These are phyloP conservation scores for Mollisiaceae sp. DNA, from an alignment of 2,329 filamentous ascomycete species.

Conservation along the genomic window DNA sequence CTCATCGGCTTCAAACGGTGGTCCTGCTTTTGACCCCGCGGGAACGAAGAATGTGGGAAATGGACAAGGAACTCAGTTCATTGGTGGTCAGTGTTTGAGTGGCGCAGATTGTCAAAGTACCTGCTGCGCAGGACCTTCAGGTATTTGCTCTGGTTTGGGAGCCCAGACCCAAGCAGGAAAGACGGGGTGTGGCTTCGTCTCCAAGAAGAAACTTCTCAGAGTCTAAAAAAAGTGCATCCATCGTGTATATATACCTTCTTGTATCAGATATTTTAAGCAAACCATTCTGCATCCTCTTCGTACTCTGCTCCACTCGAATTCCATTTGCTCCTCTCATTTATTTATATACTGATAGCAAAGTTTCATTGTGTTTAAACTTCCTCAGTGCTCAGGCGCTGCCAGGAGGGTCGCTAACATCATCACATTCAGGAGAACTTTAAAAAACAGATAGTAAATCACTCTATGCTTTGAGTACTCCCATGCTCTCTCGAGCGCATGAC, in stretches of 20 bases:
- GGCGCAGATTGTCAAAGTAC: conserved; percentile 30
- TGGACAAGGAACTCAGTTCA: conserved; percentile 31
- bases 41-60: conserved; percentile 37
- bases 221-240: neutral
- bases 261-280: neutral
- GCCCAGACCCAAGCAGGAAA: conserved; percentile 44
- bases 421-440: too few relatives aligned
- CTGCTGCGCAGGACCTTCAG: conserved; percentile 33
- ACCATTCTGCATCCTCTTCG: neutral
- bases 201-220: conserved; percentile 15
- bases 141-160: conserved; percentile 44
- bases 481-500: too few relatives aligned
- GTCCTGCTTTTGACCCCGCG: conserved; percentile 30
- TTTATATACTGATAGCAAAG: too few relatives aligned
- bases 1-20: conserved; percentile 19
- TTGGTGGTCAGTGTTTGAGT: conserved; percentile 34
- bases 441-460: too few relatives aligned
- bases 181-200: conserved; percentile 40
- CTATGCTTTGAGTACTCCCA: too few relatives aligned
- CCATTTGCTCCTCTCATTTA: too few relatives aligned
- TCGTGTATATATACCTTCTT: conserved; percentile 1
- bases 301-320: too few relatives aligned
- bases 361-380: too few relatives aligned
- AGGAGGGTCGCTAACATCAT: too few relatives aligned
- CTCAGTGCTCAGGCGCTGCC: too few relatives aligned